These are phyloP conservation scores for Rhodotorula glutinis DNA, from an alignment of 1,284 basidiomycete genomes.

Conservation along the genomic window DNA sequence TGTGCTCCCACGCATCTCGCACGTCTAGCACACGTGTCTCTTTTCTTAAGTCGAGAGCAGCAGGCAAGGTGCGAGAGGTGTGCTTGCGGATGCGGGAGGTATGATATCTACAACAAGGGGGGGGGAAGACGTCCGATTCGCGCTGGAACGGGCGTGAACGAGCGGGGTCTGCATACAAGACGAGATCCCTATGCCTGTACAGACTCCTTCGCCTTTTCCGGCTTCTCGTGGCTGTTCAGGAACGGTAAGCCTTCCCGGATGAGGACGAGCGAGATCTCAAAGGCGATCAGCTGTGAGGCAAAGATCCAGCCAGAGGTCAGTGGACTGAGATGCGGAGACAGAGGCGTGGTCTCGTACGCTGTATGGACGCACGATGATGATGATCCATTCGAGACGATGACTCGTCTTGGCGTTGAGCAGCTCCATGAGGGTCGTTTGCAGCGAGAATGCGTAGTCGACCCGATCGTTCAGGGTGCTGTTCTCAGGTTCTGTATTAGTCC, in stretches of 20 bases:
- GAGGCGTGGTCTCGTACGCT: too few species aligned
- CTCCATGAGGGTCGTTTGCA: conserved; percentile 42
- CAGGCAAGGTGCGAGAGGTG: neutral
- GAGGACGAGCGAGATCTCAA: conserved; percentile 38
- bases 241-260: conserved; percentile 34
- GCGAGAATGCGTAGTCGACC: conserved; percentile 43
- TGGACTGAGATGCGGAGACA: too few species aligned
- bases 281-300: conserved; percentile 40
- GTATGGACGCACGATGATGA: conserved; percentile 38
- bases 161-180: too few species aligned
- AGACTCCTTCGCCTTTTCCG: neutral
- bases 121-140: too few species aligned
- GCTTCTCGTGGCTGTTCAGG: conserved; percentile 10
- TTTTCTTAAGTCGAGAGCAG: too few species aligned
- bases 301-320: too few species aligned
- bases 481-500: neutral
- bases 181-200: too few species aligned
- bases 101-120: conserved; percentile 2
- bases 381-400: conserved; percentile 44
- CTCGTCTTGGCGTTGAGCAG: conserved; percentile 41
- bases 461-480: conserved; percentile 40
- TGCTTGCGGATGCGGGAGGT: too few species aligned
- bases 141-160: too few species aligned
- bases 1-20: too few species aligned
- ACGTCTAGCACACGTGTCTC: neutral